Conservation (phyloP, 1,284 basidiomycete genomes). For the Phlebopus sp. region DNA sequence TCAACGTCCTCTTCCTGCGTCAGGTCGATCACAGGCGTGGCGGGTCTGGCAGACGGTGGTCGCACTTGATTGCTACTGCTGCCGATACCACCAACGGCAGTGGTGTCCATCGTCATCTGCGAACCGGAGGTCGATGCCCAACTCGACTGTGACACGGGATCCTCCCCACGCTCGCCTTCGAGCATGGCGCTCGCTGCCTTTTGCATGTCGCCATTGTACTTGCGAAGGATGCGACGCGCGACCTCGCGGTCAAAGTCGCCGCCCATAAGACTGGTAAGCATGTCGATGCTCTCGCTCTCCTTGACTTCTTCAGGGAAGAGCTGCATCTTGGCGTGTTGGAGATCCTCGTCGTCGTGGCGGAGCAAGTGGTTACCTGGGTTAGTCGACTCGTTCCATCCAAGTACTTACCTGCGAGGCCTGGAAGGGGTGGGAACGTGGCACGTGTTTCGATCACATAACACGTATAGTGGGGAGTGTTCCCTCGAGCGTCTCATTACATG, state of each 20-base stretch:
- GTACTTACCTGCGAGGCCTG: too few species aligned
- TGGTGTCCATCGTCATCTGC: conserved; percentile 12
- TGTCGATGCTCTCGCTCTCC: conserved; percentile 26
- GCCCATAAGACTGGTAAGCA: conserved; percentile 27
- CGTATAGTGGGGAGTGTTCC: too few species aligned
- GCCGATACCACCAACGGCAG: conserved; percentile 6
- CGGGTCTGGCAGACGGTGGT: conserved; percentile 33
- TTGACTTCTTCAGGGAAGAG: conserved; percentile 16
- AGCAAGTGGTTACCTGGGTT: conserved; percentile 9
- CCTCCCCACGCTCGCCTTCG: conserved; percentile 46
- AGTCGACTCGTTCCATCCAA: too few species aligned
- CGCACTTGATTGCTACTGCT: conserved; percentile 19
- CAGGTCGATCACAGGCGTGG: conserved; percentile 47
- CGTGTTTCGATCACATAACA: background rate
- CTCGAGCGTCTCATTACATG: too few species aligned
- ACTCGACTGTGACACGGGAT: conserved; percentile 6
- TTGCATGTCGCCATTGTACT: conserved; percentile 56
- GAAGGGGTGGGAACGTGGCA: background rate
- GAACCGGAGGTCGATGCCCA: conserved; percentile 3
- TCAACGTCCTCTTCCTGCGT: conserved; percentile 55
- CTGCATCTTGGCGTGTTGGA: conserved; percentile 16
- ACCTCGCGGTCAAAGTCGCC: conserved; percentile 44
- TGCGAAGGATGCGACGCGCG: conserved; percentile 51
- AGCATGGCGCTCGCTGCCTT: conserved; percentile 61
- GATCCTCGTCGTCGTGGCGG: conserved; percentile 12